Base-by-base conservation (phyloP, 2,329 filamentous ascomycete species). In the Aspergillus sergii region DNA sequence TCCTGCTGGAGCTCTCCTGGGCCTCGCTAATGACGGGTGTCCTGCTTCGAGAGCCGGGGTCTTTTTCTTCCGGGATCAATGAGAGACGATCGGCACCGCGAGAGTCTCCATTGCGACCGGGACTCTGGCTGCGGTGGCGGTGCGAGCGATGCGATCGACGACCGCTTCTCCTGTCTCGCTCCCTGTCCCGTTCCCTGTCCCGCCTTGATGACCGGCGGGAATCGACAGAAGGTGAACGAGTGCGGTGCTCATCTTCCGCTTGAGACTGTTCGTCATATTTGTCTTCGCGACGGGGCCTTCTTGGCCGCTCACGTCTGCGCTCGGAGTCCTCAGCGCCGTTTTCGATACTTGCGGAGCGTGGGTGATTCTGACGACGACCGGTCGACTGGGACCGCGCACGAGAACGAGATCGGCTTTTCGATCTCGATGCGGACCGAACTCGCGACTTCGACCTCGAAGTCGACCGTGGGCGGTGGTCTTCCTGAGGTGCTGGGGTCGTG, bases 181-280 rank as follows among this genome's bases (percentile, higher is more conserved):
- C 23, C 23, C 23, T 26, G 23, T 86, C 88, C 68, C n/a, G n/a
- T n/a, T 90, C 87, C 66, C 84, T 84, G 58, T 86, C 88, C 68
- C 87, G 88, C 65, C 87, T 86, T 69, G 83, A 82, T 8, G 86
- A 84, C 59, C 84, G 86, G 43, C 83, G 82, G 6, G 83, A 83
- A 14, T 87, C 86, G 1, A 85, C 86, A 2, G 91, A 92, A 6
- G 84, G 83, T 6, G 90, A 92, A 62, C 89, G 84, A 0, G 89
- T 88, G 57, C 85, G 84, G 55, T 88, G 84, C 14, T 81, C 79
- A 68, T 82, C 72, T 66, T 81, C 67, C 21, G 60, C 60, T 26
- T 61, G 34, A 19, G 61, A 51, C 4, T 39, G 51, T 51, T 85
- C 81, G 57, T 82, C 80, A 21, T 84, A 84, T 55, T 84, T 82